Percentiles rank a stretch among this genome's conserved stretches.
Conservation (phyloP, 2,329 filamentous ascomycete species). For the Coniochaeta hoffmannii region DNA sequence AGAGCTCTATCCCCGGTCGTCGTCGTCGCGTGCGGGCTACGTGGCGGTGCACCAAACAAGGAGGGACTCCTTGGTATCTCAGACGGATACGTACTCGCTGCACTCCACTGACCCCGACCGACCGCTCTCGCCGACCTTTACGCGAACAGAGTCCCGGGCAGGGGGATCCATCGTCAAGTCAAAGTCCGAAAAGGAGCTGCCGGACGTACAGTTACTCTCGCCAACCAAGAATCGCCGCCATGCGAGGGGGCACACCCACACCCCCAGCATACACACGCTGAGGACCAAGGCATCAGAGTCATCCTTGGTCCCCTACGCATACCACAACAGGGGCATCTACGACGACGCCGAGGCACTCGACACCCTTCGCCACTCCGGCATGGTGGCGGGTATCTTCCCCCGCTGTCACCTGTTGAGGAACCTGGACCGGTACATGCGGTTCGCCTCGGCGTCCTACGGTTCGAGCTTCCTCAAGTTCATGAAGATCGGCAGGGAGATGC, state of each 20-base stretch:
- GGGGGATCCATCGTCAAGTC: conserved; percentile 23
- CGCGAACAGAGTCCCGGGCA: conserved; percentile 19
- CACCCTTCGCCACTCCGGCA: conserved; percentile 42
- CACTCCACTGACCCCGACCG: conserved; percentile 36
- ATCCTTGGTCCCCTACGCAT: conserved; percentile 43
- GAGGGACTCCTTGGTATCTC: conserved; percentile 47
- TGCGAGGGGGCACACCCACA: conserved; percentile 25
- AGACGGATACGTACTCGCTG: conserved; percentile 48
- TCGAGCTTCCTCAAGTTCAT: conserved; percentile 55
- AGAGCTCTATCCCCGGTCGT: conserved; percentile 24
- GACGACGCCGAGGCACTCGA: conserved; percentile 39
- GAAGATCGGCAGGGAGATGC: conserved; percentile 49
- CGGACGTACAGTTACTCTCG: conserved; percentile 3
- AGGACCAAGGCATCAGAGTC: conserved; percentile 47
- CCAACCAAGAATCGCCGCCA: conserved; percentile 20
- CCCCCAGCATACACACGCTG: conserved; percentile 54
- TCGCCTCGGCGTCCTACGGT: conserved; percentile 60
- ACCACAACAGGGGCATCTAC: conserved; percentile 41
- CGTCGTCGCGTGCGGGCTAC: conserved; percentile 39
- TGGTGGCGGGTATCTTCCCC: conserved; percentile 52
- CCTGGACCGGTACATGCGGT: conserved; percentile 58
- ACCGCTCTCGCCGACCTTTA: conserved; percentile 34
- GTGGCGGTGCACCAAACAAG: conserved; percentile 43
- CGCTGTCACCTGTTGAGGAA: conserved; percentile 52
- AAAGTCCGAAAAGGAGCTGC: conserved; percentile 25